A percentile compares a stretch with the other conserved stretches of the same genome.
Conservation (phyloP, 305 asterid genomes). For the Solanum hybrid region DNA sequence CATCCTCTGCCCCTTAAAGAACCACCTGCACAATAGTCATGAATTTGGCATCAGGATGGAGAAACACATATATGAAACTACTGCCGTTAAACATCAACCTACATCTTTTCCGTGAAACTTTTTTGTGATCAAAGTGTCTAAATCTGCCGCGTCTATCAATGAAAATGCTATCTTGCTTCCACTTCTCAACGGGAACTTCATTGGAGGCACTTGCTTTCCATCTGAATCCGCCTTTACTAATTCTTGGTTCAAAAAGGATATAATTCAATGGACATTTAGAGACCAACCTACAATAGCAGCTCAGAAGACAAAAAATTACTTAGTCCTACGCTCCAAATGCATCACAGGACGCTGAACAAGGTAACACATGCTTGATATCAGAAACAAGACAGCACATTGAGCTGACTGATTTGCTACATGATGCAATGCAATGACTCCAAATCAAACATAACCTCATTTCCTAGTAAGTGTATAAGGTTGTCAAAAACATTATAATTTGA, state of each 20-base stretch:
- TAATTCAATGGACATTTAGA: slow-evolving; percentile 34
- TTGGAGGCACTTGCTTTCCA: slow-evolving; percentile 35
- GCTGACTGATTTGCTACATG: not conserved
- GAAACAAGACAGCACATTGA: not conserved
- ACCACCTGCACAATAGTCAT: slow-evolving; percentile 46
- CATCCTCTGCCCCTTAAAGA: slow-evolving; percentile 91
- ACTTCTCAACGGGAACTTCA: slow-evolving; percentile 39
- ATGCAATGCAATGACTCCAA: not conserved
- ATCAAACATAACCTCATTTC: not conserved
- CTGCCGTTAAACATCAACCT: not conserved
- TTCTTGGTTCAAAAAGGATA: slow-evolving; percentile 26
- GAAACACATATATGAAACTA: not conserved
- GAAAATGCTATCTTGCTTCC: slow-evolving; percentile 64
- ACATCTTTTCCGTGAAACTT: slow-evolving; percentile 70
- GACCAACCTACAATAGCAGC: slow-evolving; percentile 28
- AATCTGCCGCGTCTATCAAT: slow-evolving; percentile 58
- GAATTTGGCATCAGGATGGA: not conserved
- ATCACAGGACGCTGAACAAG: not conserved
- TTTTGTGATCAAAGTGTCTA: slow-evolving; percentile 58
- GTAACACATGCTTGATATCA: not conserved
- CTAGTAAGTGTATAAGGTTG: not conserved
- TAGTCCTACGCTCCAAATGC: not conserved
- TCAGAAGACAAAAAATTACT: not conserved
- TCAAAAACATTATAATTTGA: not conserved
- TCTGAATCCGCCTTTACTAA: slow-evolving; percentile 26